Evolutionary conservation across 2,329 filamentous ascomycete species (phyloP).

Genomic region (Pyricularia pennisetigena): DNA sequence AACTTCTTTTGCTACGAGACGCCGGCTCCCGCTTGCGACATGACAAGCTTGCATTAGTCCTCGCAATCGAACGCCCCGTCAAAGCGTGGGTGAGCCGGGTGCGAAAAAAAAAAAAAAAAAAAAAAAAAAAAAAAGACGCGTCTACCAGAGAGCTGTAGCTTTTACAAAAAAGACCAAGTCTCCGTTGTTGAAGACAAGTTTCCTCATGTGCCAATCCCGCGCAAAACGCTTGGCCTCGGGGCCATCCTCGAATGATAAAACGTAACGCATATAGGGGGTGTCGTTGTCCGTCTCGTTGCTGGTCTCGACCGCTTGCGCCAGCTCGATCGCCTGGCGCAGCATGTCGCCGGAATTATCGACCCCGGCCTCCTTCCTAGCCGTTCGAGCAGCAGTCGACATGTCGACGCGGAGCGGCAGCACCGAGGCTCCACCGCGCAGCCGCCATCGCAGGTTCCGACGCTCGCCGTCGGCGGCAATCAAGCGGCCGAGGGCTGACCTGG

Average conservation of each 20-base stretch:
- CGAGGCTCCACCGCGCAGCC: conserved; percentile 14
- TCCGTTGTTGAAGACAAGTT: conserved; percentile 16
- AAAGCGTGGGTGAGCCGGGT: neutral
- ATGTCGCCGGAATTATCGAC: neutral
- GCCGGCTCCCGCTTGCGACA: too few relatives aligned
- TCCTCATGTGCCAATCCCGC: conserved; percentile 30
- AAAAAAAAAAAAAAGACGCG: neutral
- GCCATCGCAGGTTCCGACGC: conserved; percentile 29
- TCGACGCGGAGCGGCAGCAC: conserved; percentile 11
- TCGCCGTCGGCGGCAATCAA: conserved; percentile 32
- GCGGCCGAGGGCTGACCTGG: conserved; percentile 18
- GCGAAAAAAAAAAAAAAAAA: neutral
- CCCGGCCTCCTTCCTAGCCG: neutral
- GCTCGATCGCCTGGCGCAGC: neutral
- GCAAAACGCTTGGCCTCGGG: conserved; percentile 42
- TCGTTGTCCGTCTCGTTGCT: conserved; percentile 12
- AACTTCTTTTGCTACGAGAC: too few relatives aligned
- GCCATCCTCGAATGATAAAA: conserved; percentile 45
- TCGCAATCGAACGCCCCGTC: neutral
- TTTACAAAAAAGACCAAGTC: conserved; percentile 12
- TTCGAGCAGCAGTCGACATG: neutral
- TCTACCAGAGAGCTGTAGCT: conserved; percentile 18
- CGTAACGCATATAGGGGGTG: conserved; percentile 31
- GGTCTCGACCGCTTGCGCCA: neutral
- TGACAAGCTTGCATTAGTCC: too few relatives aligned